Base-by-base conservation (phyloP, 2,329 filamentous ascomycete genomes). In the Colletotrichum simmondsii region DNA sequence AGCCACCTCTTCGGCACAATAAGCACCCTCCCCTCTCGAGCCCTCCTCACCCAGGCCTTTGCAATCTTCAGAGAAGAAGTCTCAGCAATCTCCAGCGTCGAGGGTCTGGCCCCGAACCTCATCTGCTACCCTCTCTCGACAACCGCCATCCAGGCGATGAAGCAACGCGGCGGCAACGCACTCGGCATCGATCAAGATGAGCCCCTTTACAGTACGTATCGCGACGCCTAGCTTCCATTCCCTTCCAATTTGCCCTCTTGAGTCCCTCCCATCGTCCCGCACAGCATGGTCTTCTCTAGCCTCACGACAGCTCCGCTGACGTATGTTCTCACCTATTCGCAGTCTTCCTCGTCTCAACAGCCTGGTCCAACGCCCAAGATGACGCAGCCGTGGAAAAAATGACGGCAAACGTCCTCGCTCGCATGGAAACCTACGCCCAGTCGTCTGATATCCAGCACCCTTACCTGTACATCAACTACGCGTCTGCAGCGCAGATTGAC, bases 381-480 rank as follows among this genome's bases (percentile, higher is more conserved):
- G 76, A 79, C 60, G 60, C 26, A 12, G 59, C 60, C 35, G 74
- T 77, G 24, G 70, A 74, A 35, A 19, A 56, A 2, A 70, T 73
- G 24, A 73, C 73, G 14, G 73, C 72, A 10, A 61, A 66, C 10
- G 61, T 77, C 3, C 52, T 78, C 11, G 49, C 65, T 5, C 32
- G 24, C 54, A 49, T 60, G 32, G 72, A 52, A 28, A 66, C 78
- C 35, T 71, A 75, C 30, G 73, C 75, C 3, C 26, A 56, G 5
- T 49, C 75, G 16, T 72, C 67, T 24, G 75, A 75, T 28, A 42
- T 42, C 24, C 16, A 30, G 7, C 35, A 60, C 24, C 35, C 37
- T 8, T 79, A 74, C 30, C 56, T 77, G n/a, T 86, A 85, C 73
- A 80, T 86, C 73, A 86, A 87, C 76, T 86, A 87, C 52, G 52